Evolutionary conservation across 495 filamentous ascomycete species (phyloP), one percentile per base, ranked within the genome.

Genomic region (Hyphodiscus hymeniophilus): DNA sequence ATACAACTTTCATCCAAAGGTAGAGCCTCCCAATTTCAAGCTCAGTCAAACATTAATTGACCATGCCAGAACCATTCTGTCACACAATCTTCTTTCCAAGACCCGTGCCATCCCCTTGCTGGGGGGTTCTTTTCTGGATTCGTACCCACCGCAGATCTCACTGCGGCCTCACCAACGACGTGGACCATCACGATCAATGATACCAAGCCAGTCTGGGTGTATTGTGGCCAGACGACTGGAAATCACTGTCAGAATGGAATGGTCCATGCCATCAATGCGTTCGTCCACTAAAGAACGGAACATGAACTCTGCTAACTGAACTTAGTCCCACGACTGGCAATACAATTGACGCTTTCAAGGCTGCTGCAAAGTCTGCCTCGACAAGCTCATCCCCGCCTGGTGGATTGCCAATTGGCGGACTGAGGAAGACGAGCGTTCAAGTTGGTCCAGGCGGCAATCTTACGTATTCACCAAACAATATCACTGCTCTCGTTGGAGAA

Each of bases 181-280:
- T 87, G 79, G 56, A 76, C 76, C 34, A 59, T 84, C 52, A 72
- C 66, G 38, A 66, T 85, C 49, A 79, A 79, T 56, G 69, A 75
- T 57, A 84, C 74, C 36, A 72, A 70, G 13, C 80, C 82, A 0
- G 63, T 84, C 44, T 86, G 81, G 79, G 64, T 79, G 47, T 87
- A 84, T 62, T 86, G 82, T 65, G 42, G 35, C 6, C 48, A 52
- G 16, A 71, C 73, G 16, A 69, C 74, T 52, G 69, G 61, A 34
- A 70, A 65, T 33, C 84, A 87, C 63, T 87, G 82, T 57, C 72
- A 83, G 65, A 60, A 51, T 23, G 81, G 82, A 16, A 86, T 87
- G 82, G 71, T 72, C 1, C 40, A 23, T 10, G 43, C 49, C 5
- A 52, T 59, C 34, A 59, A 59, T 44, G 42, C 55, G 39, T 44